Evolutionary conservation across 2,329 filamentous ascomycete species (phyloP), one percentile per base, ranked within the genome.

Genomic region (Diaporthe citriasiana): DNA sequence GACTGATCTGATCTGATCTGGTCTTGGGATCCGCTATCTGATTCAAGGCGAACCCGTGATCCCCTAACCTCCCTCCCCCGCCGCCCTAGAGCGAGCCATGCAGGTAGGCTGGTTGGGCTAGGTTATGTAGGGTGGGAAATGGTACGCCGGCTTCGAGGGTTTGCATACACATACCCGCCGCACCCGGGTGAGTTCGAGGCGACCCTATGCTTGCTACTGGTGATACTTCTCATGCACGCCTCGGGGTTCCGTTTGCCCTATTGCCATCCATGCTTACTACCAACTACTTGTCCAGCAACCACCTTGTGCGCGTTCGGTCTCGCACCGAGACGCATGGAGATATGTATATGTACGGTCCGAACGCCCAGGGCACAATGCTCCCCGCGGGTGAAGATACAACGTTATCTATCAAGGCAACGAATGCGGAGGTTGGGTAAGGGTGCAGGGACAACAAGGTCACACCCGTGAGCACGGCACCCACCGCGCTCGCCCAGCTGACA

Each of bases 31-130:
- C 27, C 56, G 69, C 45, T 70, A 68, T 57, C 70, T 72, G 70
- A 53, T 53, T 59, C 50, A 56, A 69, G 38, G 63, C 60, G 59
- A 33, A 59, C 60, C 55, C 47, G 63, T 73, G 71, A 73, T 73
- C 59, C 22, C 47, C n/a, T 25, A 15, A n/a, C 51, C 40, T n/a
- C 38, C 33, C 25, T 8, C 57, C 35, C 27, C 30, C 38, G 42
- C 56, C 71, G 47, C 71, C 42, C 25, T 70, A 35, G 22, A 45
- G 56, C 38, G 13, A 17, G 35, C 17, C 27, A 70, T 56, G 71
- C 35, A 25, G 47, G 72, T 33, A 6, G 19, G 25, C n/a, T 6
- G 12, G 55, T 12, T 50, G 45, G 45, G 22, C 9, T n/a, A 22
- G 55, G 38, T 27, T 45, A 25, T 19, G 42, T n/a, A 71, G 63